Base-by-base conservation (phyloP, 768 basidiomycete genomes). In the Psilocybe tampanensis region DNA sequence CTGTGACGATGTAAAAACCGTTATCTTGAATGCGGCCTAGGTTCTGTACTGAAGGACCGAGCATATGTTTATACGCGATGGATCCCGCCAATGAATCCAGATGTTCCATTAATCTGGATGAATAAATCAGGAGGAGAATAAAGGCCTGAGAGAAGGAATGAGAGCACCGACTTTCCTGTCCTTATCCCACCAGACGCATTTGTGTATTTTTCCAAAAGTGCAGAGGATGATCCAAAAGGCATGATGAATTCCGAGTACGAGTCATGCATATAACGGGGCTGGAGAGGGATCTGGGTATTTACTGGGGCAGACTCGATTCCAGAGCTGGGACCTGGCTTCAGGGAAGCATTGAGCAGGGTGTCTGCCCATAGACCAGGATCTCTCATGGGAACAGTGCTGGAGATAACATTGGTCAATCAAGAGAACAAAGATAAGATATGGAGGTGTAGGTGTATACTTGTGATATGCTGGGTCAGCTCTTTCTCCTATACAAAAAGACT, bases 51-150 rank as follows among this genome's bases (percentile, higher is more conserved):
- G 70, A 72, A 0, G 86, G 88, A 1, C 87, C 88, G 4, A 90
- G 79, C 80, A 91, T 78, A 71, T 93, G 91, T 67, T 91, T 89
- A 71, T 93, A 94, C 3, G 90, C 80, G 55, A 93, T 90, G 3
- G 88, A 89, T 26, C 91, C 92, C 6, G 92, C 91, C n/a, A 93
- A 74, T 2, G 89, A 90, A 67, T 94, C 92, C 32, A 93, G 77
- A 66, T 92, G 87, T 71, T 90, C 86, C 85, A 90, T 86, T 23
- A 91, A 72, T 74, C 84, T 85, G 47, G 21, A 43, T 39, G 15
- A 23, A 29, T 19, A 13, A 36, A 48, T 26, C 9, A 8, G 6
- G 12, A 48, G 3, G 22, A 22, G 3, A 5, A 21, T 42, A 13
- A 36, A 19, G 21, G 39, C 8, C 26, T 12, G 32, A 32, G 18